These are phyloP conservation scores for Phytophthora sp. DNA, from an alignment of 352 stramenopile species.

Conservation along the genomic window DNA sequence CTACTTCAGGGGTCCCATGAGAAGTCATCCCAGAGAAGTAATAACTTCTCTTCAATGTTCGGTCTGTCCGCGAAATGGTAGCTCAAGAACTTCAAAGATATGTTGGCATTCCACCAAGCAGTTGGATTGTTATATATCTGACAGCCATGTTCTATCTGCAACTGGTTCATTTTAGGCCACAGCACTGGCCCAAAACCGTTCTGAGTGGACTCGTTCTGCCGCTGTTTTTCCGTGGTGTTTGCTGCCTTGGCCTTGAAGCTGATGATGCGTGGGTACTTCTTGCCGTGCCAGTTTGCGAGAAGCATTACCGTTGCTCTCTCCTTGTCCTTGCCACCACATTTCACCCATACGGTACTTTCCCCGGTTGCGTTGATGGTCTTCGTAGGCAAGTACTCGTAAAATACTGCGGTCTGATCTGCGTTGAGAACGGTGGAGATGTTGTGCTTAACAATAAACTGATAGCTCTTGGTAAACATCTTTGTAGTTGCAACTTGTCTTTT, in stretches of 20 bases:
- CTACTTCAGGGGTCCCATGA: not conserved
- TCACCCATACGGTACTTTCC: constrained; percentile 13
- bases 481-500: no score
- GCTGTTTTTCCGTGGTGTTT: not conserved
- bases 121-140: not conserved
- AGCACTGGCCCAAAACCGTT: not conserved
- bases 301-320: constrained; percentile 6
- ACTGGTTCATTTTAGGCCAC: constrained; percentile 9
- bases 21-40: constrained; percentile 4
- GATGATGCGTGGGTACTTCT: constrained; percentile 5
- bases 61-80: not conserved
- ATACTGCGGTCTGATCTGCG: no score
- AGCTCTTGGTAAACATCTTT: not conserved
- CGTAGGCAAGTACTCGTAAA: constrained; percentile 8
- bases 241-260: not conserved
- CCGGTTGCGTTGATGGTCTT: not conserved
- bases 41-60: not conserved
- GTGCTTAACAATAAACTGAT: no score
- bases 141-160: not conserved
- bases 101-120: not conserved
- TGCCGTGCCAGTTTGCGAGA: not conserved
- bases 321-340: constrained; percentile 8
- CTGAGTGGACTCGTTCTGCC: not conserved
- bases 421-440: no score
- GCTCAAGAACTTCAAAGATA: not conserved